phyloP scores from a whole-genome alignment of 2,329 filamentous ascomycete species.

The Polytolypa hystricis region DNA sequence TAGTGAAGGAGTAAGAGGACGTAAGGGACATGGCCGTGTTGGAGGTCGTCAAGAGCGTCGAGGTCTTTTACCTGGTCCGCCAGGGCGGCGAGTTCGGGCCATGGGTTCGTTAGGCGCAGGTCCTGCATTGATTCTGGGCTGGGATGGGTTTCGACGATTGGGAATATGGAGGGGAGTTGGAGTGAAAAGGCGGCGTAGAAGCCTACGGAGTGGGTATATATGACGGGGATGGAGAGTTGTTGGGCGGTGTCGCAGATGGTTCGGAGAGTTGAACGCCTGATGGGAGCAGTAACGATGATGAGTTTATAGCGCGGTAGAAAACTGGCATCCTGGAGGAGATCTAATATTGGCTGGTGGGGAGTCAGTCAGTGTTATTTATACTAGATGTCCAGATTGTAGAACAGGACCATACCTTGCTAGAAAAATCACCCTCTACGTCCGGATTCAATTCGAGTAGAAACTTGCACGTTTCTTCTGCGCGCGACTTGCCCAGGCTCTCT shows the following conservation, averaged over 20 bases:
- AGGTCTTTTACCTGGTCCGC: slow-evolving; percentile 54
- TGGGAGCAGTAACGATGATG: slow-evolving; percentile 50
- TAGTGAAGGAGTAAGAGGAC: slow-evolving; percentile 73
- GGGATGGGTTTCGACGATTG: slow-evolving; percentile 91
- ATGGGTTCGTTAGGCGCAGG: slow-evolving; percentile 71
- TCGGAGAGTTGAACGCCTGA: slow-evolving; percentile 41
- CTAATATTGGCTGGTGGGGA: slow-evolving; percentile 22
- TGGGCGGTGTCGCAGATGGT: slow-evolving; percentile 41
- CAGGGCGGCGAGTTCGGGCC: slow-evolving; percentile 67
- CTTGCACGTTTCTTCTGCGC: slow-evolving; percentile 66
- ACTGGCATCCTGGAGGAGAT: slow-evolving; percentile 28
- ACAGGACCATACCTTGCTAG: slow-evolving; percentile 40
- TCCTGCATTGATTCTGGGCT: slow-evolving; percentile 77
- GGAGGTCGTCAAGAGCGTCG: slow-evolving; percentile 59
- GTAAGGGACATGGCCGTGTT: slow-evolving; percentile 88
- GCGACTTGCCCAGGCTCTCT: slow-evolving; percentile 59
- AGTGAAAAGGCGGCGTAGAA: slow-evolving; percentile 88
- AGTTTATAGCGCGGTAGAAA: slow-evolving; percentile 44
- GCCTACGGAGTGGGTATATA: slow-evolving; percentile 79
- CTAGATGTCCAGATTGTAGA: neutral
- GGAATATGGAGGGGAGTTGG: slow-evolving; percentile 65
- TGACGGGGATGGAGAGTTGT: slow-evolving; percentile 56
- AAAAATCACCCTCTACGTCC: slow-evolving; percentile 69
- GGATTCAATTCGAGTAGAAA: slow-evolving; percentile 82
- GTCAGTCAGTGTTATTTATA: slow-evolving; percentile 5